A percentile compares a stretch with the other conserved stretches of the same genome.
These are phyloP conservation scores for Apiosordaria backusii DNA, from an alignment of 495 filamentous ascomycete species.

Conservation along the genomic window DNA sequence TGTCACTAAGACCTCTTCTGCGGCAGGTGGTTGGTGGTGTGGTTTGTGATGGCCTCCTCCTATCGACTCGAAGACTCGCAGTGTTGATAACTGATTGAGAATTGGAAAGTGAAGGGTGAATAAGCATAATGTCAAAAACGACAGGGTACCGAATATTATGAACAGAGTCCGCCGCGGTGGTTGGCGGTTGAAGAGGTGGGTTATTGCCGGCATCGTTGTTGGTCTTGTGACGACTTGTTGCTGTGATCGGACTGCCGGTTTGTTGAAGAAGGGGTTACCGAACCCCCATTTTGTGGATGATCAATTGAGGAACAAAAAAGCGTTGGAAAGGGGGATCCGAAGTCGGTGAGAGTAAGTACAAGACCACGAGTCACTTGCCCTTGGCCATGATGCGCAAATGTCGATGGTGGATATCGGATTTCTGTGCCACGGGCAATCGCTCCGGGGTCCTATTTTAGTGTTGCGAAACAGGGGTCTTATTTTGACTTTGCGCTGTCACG, in stretches of 20 bases:
- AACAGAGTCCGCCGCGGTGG: neutral
- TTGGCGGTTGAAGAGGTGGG: neutral
- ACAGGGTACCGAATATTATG: conserved; percentile 7
- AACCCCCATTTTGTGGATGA: conserved; percentile 2
- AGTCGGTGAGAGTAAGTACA: neutral
- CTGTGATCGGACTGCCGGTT: neutral
- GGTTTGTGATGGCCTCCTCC: neutral
- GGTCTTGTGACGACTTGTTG: neutral
- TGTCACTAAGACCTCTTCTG: neutral
- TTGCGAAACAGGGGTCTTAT: neutral
- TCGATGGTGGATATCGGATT: neutral
- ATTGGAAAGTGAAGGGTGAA: conserved; percentile 11
- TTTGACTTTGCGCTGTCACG: neutral
- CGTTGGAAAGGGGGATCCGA: neutral
- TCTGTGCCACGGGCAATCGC: neutral
- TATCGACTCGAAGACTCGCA: neutral
- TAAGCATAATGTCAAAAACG: conserved; percentile 13
- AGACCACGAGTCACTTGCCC: neutral
- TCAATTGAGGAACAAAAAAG: neutral
- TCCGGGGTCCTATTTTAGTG: conserved; percentile 5
- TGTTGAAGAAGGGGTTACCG: neutral
- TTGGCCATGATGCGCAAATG: neutral
- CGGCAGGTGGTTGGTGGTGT: neutral
- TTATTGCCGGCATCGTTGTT: neutral
- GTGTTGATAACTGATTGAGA: neutral